phyloP scores from a whole-genome alignment of 1,284 basidiomycete species.

The Leccinum solheimii region DNA sequence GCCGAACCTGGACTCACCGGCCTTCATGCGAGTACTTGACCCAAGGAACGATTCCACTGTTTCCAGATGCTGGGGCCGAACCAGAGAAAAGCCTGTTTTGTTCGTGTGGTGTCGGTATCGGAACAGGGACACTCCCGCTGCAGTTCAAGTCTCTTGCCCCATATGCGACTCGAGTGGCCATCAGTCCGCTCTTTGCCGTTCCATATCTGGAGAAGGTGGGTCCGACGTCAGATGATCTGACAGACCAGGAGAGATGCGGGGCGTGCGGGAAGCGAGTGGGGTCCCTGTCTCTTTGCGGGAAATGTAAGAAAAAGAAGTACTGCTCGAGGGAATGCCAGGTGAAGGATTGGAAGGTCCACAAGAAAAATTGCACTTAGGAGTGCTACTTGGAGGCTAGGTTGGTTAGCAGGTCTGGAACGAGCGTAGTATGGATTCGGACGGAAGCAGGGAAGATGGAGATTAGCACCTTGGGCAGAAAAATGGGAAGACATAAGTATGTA shows the following conservation, averaged over 20 bases:
- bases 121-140: slow-evolving; percentile 33
- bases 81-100: slow-evolving; percentile 37
- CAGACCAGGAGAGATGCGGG: slow-evolving; percentile 17
- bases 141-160: slow-evolving; percentile 36
- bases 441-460: background rate
- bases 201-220: slow-evolving; percentile 43
- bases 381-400: background rate
- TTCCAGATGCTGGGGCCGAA: slow-evolving; percentile 26
- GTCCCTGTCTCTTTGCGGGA: slow-evolving; percentile 31
- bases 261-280: slow-evolving; percentile 34
- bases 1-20: slow-evolving; percentile 51
- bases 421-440: background rate
- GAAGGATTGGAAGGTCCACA: slow-evolving; percentile 47
- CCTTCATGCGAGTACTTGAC: slow-evolving; percentile 43
- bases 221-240: background rate
- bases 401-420: background rate
- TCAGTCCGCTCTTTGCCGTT: slow-evolving; percentile 51
- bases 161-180: slow-evolving; percentile 46
- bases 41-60: slow-evolving; percentile 34
- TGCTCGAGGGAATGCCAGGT: slow-evolving; percentile 48
- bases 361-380: slow-evolving; percentile 23
- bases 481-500: too few species aligned
- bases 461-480: too few species aligned
- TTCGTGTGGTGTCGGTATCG: slow-evolving; percentile 48
- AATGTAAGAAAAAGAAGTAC: slow-evolving; percentile 42